Evolutionary conservation across 495 filamentous ascomycete species (phyloP), one percentile per base, ranked within the genome.

Genomic region (Aspergillus campestris): DNA sequence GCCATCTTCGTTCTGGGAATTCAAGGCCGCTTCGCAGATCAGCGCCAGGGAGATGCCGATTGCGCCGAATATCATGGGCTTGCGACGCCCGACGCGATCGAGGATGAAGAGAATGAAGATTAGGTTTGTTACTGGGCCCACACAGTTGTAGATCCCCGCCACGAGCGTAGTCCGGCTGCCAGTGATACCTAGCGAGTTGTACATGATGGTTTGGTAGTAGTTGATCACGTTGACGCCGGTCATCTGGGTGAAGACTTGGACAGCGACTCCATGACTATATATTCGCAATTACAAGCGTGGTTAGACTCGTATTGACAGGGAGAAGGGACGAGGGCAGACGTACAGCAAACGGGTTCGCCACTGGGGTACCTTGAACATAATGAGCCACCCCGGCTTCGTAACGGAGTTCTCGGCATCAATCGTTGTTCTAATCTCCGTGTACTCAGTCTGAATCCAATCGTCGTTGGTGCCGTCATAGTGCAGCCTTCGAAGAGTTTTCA

Each of bases 191-290:
- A 82, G 64, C 12, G 72, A 61, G n/a, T 72, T 55, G 61, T 80
- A 81, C 68, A 81, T 79, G 42, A 70, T 69, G 0, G 68, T 76
- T 50, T 79, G 75, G 47, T 80, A 81, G 57, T 82, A 81, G 37
- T 69, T 66, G 43, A 82, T 80, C 15, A 82, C 77, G 59, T 80
- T 72, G 47, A 72, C 64, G 14, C 69, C 70, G n/a, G 70, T 74
- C 59, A 74, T 70, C 38, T 75, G 71, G 13, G 66, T 66, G 38
- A 70, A 66, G 11, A 57, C 56, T 44, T 70, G 64, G 5, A 67
- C 59, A 7, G 52, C 48, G 35, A 60, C 49, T 14, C 64, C 64
- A 24, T 61, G 61, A 10, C 64, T 65, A 40, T 37, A 13, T 28
- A 4, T 7, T 18, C 30, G 31, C 45, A 9, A 51, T 59, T 38